These are phyloP conservation scores for Neurospora sp. DNA, from an alignment of 495 filamentous ascomycete species.

Conservation along the genomic window DNA sequence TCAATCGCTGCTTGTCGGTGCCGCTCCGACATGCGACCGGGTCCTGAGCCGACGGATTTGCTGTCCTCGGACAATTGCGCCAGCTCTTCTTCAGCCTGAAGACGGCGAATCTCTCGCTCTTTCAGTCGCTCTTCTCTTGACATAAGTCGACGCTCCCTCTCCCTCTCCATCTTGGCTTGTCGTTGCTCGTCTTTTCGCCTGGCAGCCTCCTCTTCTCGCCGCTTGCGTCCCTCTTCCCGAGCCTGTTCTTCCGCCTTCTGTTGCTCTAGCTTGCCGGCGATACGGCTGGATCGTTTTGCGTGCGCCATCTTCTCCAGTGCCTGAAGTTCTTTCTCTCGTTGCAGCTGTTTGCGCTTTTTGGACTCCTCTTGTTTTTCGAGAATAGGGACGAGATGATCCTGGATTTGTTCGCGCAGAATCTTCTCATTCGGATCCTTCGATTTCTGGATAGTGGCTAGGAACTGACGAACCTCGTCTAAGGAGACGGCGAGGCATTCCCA, in stretches of 20 bases:
- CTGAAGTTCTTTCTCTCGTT: conserved; percentile 68
- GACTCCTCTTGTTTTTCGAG: conserved; percentile 74
- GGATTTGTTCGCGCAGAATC: conserved; percentile 54
- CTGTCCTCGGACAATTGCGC: conserved; percentile 68
- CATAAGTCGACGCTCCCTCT: conserved; percentile 70
- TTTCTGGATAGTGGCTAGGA: conserved; percentile 59
- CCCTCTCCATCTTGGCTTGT: conserved; percentile 57
- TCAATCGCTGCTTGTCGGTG: conserved; percentile 70
- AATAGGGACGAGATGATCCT: conserved; percentile 68
- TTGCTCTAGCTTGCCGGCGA: conserved; percentile 70
- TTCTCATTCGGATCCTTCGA: conserved; percentile 78
- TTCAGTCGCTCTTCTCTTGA: conserved; percentile 75
- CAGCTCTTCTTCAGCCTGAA: conserved; percentile 74
- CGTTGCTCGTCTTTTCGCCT: conserved; percentile 59
- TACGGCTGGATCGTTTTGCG: conserved; percentile 83
- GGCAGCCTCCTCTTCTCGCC: conserved; percentile 50
- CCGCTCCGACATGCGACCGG: conserved; percentile 64
- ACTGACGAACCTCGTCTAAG: conserved; percentile 61
- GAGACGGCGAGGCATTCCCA: conserved; percentile 90
- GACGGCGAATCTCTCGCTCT: conserved; percentile 71
- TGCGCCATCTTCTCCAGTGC: conserved; percentile 77
- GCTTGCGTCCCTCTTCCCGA: conserved; percentile 61
- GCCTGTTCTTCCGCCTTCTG: conserved; percentile 63
- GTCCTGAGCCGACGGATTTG: conserved; percentile 50
- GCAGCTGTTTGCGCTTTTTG: conserved; percentile 54